Conservation (phyloP, 257 asterid species). For the Buddleja alternifolia region DNA sequence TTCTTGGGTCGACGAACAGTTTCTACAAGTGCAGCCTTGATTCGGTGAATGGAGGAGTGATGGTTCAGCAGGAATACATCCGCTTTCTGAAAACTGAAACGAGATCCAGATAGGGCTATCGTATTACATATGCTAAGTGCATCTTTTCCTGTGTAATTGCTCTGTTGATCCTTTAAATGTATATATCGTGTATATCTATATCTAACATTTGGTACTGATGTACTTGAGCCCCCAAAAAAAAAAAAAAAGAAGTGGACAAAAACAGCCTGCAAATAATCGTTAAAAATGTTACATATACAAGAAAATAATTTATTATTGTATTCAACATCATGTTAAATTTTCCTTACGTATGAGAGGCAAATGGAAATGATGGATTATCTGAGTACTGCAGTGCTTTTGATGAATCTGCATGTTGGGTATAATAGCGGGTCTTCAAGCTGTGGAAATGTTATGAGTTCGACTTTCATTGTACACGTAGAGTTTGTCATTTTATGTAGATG, state of each 20-base stretch:
- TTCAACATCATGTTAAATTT: neutral
- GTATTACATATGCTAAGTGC: neutral
- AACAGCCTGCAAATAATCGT: neutral
- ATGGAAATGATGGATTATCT: too few species aligned
- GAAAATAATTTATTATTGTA: neutral
- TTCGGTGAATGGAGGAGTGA: slow-evolving; percentile 79
- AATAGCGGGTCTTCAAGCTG: too few species aligned
- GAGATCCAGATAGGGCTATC: slow-evolving; percentile 39
- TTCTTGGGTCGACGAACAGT: slow-evolving; percentile 42
- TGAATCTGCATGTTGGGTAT: too few species aligned
- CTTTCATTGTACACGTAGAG: too few species aligned
- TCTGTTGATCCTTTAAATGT: slow-evolving; percentile 18
- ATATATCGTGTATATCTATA: slow-evolving; percentile 20
- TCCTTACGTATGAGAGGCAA: neutral
- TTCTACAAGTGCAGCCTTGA: slow-evolving; percentile 88
- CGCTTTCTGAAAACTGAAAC: slow-evolving; percentile 72
- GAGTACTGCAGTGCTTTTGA: too few species aligned
- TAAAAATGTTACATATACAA: neutral
- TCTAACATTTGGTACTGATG: slow-evolving; percentile 21
- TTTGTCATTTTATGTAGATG: too few species aligned
- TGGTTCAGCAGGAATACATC: slow-evolving; percentile 79
- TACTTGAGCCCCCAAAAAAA: neutral
- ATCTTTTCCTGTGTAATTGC: neutral
- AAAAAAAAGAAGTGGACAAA: neutral
- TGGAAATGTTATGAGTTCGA: too few species aligned